Evolutionary conservation across 768 basidiomycete species (phyloP), one percentile per base, ranked within the genome.

Genomic region (Serendipita indica): DNA sequence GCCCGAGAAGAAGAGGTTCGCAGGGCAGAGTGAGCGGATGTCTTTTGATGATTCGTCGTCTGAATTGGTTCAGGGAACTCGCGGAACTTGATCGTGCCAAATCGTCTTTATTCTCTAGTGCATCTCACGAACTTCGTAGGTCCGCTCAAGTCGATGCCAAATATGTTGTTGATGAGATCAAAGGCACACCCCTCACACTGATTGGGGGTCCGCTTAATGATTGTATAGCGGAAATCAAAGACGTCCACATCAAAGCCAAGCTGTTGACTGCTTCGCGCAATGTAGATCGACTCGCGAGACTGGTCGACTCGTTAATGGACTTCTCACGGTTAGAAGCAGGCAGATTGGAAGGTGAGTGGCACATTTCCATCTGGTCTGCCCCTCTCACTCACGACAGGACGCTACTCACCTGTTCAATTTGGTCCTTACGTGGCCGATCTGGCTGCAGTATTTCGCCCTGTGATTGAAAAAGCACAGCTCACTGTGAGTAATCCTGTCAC

Each of bases 221-320:
- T 27, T 60, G 63, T 34, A 39, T 64, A 22, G 39, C 39, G 0
- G 25, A 54, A 16, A 58, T 57, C n/a, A 57, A 56, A 25, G 63
- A 68, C 0, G 16, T 61, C n/a, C 62, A 49, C 34, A 56, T 64
- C 27, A 64, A 65, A 45, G 59, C 61, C 7, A 59, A 61, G 39
- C 60, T 69, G 6, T 56, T 52, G n/a, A 33, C 66, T 27, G 62
- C 65, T 1, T 57, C 59, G 5, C 63, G 71, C 12, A 74, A 72
- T 61, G 66, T 69, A 18, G 65, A 66, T 18, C 62, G 72, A 22
- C 60, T 74, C 2, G 59, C 64, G 3, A 66, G 72, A 12, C 63
- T 74, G 4, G 70, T 74, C 30, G 68, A 70, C 33, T 66, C 70
- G 12, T 59, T 74, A 14, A 70, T 73, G 70, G 72, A 74, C 61